Base-by-base conservation (phyloP, 768 basidiomycete species). In the Piloderma croceum region DNA sequence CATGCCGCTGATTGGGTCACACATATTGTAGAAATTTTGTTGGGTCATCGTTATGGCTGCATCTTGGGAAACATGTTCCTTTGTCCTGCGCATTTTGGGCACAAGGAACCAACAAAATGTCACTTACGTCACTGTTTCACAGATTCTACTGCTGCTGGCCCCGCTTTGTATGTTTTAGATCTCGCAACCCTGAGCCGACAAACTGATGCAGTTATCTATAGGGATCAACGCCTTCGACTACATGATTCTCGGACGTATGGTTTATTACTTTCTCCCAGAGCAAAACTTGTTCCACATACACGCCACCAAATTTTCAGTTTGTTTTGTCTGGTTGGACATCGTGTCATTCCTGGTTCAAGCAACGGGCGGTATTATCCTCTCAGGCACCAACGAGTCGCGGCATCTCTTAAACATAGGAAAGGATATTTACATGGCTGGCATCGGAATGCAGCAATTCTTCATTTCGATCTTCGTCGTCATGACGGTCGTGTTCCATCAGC, bases 211-310 rank as follows among this genome's bases (percentile, higher is more conserved):
- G n/a, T n/a, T n/a, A n/a, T n/a, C n/a, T n/a, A n/a, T n/a, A n/a
- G n/a, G 54, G 50, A 50, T 54, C 36, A 56, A 54, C 39, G 52
- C 52, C 1, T 56, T 56, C 46, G 37, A 44, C 31, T 56, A 56
- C 41, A 51, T 56, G 31, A 22, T 53, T 22, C 44, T 56, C 39
- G 44, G 43, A n/a, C 47, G 54, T 32, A 23, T 56, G 19, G 42
- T 54, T 4, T 44, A 46, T 31, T 54, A 50, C 22, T 54, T 53
- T 33, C 22, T 54, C 12, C 54, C 54, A 1, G 49, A 52, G 7
- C 46, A 52, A 20, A 44, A 41, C 9, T 38, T 54, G 12, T 18
- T n/a, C 1, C 45, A 52, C 3, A 50, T 56, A 23, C 37, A 38
- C 6, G 52, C 54, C 6, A 17, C 25, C 9, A 39, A 48, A 10